Evolutionary conservation across 768 basidiomycete genomes (phyloP).

Genomic region (Nidularia sp.): DNA sequence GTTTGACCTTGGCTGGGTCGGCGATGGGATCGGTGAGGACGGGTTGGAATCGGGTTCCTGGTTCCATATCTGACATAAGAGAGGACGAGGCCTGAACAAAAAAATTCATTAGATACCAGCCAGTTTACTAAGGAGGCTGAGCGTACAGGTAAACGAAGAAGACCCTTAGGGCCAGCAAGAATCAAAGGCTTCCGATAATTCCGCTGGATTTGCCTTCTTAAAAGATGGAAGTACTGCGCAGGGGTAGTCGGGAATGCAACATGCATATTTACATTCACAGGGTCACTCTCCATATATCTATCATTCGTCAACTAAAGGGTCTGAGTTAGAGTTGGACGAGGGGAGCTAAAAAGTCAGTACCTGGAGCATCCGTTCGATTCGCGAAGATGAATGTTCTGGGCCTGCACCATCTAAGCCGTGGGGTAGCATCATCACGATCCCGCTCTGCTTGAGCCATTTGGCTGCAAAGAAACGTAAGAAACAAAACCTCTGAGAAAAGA

Average conservation of each 20-base stretch:
- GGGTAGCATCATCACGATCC: constrained; percentile 79
- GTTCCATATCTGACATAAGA: constrained; percentile 52
- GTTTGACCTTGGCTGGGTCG: constrained; percentile 37
- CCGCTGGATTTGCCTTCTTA: constrained; percentile 80
- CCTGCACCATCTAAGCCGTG: constrained; percentile 93
- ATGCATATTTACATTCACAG: constrained; percentile 74
- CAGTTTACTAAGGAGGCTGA: not conserved
- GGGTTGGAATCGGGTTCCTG: constrained; percentile 61
- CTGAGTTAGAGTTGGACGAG: not conserved
- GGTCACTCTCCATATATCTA: constrained; percentile 32
- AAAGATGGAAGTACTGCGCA: constrained; percentile 89
- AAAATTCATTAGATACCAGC: not conserved
- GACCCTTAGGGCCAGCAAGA: constrained; percentile 80
- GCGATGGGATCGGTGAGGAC: constrained; percentile 53
- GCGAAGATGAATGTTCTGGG: constrained; percentile 87
- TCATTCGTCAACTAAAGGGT: constrained; percentile 71
- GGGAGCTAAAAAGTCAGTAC: constrained; percentile 26
- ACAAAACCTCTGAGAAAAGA: not conserved
- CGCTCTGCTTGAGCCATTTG: constrained; percentile 93
- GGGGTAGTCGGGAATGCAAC: constrained; percentile 85
- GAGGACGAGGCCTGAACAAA: constrained; percentile 67
- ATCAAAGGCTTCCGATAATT: constrained; percentile 87
- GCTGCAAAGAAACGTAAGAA: constrained; percentile 35
- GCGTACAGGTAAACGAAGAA: constrained; percentile 71
- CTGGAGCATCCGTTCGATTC: constrained; percentile 90